These are phyloP conservation scores for Rhizopogon rudus DNA, from an alignment of 768 basidiomycete genomes.

Conservation along the genomic window DNA sequence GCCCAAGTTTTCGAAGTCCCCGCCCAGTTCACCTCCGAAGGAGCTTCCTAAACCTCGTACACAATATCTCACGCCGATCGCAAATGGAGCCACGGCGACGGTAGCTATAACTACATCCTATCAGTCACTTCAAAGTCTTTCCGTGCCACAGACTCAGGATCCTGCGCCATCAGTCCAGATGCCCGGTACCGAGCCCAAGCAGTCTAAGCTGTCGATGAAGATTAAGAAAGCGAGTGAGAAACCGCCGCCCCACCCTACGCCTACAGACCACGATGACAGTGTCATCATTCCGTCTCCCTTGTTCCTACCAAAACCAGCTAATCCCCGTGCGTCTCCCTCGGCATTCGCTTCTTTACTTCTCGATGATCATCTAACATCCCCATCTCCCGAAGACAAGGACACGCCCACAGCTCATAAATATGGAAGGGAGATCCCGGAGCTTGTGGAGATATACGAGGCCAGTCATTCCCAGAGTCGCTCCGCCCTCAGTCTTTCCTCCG, in stretches of 20 bases:
- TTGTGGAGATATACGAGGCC: conserved; percentile 24
- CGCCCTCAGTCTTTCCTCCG: conserved; percentile 16
- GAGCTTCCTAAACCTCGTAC: conserved; percentile 48
- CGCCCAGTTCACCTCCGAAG: conserved; percentile 21
- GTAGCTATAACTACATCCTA: conserved; percentile 83
- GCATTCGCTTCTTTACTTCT: conserved; percentile 71
- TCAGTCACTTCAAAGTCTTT: conserved; percentile 64
- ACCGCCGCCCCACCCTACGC: conserved; percentile 26
- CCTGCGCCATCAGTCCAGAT: conserved; percentile 20
- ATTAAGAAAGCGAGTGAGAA: conserved; percentile 54
- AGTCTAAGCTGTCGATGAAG: conserved; percentile 76
- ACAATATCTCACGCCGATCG: conserved; percentile 71
- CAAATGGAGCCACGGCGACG: conserved; percentile 79
- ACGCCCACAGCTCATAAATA: conserved; percentile 26
- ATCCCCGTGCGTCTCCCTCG: conserved; percentile 72
- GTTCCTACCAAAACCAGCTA: conserved; percentile 48
- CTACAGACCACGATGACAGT: conserved; percentile 35
- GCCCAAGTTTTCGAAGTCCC: conserved; percentile 20
- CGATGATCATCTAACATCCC: conserved; percentile 38
- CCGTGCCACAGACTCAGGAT: conserved; percentile 23
- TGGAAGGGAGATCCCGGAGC: conserved; percentile 26
- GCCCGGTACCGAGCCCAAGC: conserved; percentile 35
- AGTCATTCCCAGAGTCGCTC: conserved; percentile 25
- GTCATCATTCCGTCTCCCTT: conserved; percentile 43
- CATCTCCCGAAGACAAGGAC: conserved; percentile 30